Conservation (phyloP, 176 grass and related monocot species). For the Otatea glauca region DNA sequence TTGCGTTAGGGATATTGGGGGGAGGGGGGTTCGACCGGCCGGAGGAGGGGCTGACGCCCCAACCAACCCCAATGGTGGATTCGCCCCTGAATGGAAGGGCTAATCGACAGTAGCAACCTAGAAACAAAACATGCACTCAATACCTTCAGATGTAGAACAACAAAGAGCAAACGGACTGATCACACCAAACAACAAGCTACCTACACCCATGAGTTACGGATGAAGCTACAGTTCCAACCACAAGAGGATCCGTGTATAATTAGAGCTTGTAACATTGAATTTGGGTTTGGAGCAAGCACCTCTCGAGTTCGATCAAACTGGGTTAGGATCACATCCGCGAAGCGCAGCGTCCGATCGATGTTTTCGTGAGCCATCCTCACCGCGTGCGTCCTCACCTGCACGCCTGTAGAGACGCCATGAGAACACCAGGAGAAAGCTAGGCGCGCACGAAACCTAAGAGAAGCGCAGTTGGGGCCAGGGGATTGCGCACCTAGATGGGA, state of each 20-base stretch:
- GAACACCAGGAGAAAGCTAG: not conserved
- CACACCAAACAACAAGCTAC: not conserved
- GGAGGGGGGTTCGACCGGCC: no score
- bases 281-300: slow-evolving; percentile 40
- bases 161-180: not conserved
- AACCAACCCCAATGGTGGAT: no score
- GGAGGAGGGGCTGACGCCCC: no score
- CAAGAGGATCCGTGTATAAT: not conserved
- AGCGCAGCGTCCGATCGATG: slow-evolving; percentile 87
- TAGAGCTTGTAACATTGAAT: not conserved
- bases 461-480: not conserved
- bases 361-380: slow-evolving; percentile 90
- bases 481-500: slow-evolving; percentile 63
- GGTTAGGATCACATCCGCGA: slow-evolving; percentile 79
- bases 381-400: slow-evolving; percentile 69
- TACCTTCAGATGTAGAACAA: not conserved
- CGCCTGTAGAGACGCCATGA: not conserved
- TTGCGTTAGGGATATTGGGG: no score
- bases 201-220: not conserved
- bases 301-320: slow-evolving; percentile 80
- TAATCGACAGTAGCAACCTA: not conserved
- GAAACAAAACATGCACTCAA: slow-evolving; percentile 1
- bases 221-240: not conserved
- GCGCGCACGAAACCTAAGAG: no score
- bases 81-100: not conserved